A percentile compares a stretch with the other conserved stretches of the same genome.
Conservation (phyloP, 306 rosid species). For the Cicer chorassanicum region DNA sequence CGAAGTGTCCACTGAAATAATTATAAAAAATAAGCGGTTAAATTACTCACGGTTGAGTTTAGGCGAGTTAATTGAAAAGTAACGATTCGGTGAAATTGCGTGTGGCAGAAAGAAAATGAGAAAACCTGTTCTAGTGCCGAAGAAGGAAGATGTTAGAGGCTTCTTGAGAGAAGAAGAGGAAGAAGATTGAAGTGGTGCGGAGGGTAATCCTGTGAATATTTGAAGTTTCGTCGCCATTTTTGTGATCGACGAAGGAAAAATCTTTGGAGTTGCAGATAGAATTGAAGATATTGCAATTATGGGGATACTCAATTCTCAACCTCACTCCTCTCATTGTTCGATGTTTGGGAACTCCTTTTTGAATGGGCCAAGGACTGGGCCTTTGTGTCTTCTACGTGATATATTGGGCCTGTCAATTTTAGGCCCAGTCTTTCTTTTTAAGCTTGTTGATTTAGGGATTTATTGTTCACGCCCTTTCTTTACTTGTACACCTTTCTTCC, state of each 20-base stretch:
- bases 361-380: background rate
- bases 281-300: conserved; percentile 43
- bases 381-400: background rate
- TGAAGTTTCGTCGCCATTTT: conserved; percentile 74
- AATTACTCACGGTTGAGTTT: background rate
- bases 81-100: background rate
- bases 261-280: conserved; percentile 42
- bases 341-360: background rate
- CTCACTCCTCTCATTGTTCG: conserved; percentile 22
- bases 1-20: conserved; percentile 41
- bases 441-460: no score
- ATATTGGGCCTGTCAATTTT: no score
- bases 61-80: background rate
- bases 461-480: no score
- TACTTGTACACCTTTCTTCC: no score
- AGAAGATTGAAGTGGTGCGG: conserved; percentile 56
- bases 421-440: no score
- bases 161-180: conserved; percentile 57
- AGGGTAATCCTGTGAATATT: conserved; percentile 61
- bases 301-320: conserved; percentile 35
- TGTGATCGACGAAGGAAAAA: conserved; percentile 19
- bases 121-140: conserved; percentile 58
- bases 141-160: conserved; percentile 66
- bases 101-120: background rate
- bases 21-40: background rate